Base-by-base conservation (phyloP, 805 yeast genomes). In the Candida nonsorbophila region DNA sequence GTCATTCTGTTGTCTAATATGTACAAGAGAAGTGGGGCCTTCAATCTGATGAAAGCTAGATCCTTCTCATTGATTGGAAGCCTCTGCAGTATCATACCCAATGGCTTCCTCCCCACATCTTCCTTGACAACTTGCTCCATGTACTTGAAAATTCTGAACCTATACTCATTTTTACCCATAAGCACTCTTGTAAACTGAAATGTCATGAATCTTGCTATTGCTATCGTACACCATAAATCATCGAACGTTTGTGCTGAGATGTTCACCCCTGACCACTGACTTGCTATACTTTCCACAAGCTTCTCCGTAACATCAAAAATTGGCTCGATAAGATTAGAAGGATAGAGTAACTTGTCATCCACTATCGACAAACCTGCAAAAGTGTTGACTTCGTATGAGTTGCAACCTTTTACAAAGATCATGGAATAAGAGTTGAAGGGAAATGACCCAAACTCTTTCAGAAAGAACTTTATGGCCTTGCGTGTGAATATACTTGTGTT, bases 221-320 rank as follows among this genome's bases (percentile, higher is more conserved):
- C 98, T 16, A 83, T 58, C 2, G 88, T 81, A 39, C 90, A 74
- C 98, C 99, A 92, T 5, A 84, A 41, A 52, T 92, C 96, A 42
- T 83, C 76, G 49, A 78, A 72, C 1, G 78, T 70, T 30, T 70
- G 71, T 0, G 97, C 96, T 3, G 86, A 79, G 12, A 92, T 85
- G 50, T 84, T 85, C 20, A 92, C 79, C 11, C 97, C 96, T 0
- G 94, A 74, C 94, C 97, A 92, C 52, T 92, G 98, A 4, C 76
- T 72, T 0, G 97, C 82, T 13, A 92, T 54, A 0, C 84, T 78
- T 32, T 76, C 72, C 0, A 90, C 68, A 3, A 92, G 52, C 0
- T 62, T 50, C 36, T 84, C 86, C 0, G 95, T 84, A 2, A 76
- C 70, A 0, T 72, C 46, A 42, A 82, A 79, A 31, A 85, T 65